phyloP scores from a whole-genome alignment of 257 asterid genomes.

The Solanum dulcamara region DNA sequence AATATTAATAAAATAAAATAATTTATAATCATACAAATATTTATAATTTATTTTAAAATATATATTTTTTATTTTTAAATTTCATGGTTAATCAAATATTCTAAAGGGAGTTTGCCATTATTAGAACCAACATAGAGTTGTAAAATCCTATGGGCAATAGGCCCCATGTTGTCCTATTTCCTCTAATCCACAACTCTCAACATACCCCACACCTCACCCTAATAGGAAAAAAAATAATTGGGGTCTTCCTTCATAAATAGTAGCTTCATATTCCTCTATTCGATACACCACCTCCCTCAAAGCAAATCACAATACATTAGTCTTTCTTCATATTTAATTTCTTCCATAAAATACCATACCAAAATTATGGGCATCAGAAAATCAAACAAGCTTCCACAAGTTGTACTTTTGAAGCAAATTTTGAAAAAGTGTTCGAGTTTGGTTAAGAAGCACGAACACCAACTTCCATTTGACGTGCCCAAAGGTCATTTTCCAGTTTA shows the following conservation, averaged over 20 bases:
- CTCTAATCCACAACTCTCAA: not conserved
- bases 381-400: conserved; percentile 1
- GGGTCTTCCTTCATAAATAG: conserved; percentile 32
- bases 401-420: not conserved
- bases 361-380: conserved; percentile 13
- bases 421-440: not conserved
- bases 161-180: not conserved
- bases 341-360: not conserved
- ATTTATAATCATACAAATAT: no score
- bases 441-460: not conserved
- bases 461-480: not conserved
- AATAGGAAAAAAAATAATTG: not conserved
- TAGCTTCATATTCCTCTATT: conserved; percentile 7
- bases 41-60: no score
- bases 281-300: not conserved
- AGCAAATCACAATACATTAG: not conserved
- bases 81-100: no score
- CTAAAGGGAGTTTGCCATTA: no score
- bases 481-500: conserved; percentile 5
- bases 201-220: not conserved
- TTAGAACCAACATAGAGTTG: not conserved
- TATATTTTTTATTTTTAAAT: no score
- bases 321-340: not conserved
- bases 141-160: not conserved
- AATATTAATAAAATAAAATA: no score